Conservation (phyloP, 2,329 filamentous ascomycete species). For the Balansia obtecta region DNA sequence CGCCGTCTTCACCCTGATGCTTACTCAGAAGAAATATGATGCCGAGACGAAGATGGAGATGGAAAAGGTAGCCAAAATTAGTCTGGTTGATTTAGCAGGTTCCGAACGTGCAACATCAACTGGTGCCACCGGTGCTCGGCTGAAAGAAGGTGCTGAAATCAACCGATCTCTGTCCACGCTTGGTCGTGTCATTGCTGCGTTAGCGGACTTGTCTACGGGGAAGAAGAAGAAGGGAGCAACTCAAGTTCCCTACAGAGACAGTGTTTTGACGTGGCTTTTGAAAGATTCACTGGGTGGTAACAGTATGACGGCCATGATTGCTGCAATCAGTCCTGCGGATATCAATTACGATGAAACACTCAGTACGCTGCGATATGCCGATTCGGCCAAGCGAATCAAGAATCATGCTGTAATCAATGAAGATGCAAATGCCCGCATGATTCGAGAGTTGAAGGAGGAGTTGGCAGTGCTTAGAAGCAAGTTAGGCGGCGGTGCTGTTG, state of each 20-base stretch:
- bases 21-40: constrained; percentile 89
- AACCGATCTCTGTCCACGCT: constrained; percentile 93
- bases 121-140: constrained; percentile 81
- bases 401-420: constrained; percentile 99
- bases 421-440: constrained; percentile 97
- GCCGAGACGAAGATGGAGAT: constrained; percentile 90
- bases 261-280: constrained; percentile 86
- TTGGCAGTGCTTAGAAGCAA: constrained; percentile 77
- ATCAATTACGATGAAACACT: constrained; percentile 99
- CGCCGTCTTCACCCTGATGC: constrained; percentile 90
- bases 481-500: constrained; percentile 46
- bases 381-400: constrained; percentile 98
- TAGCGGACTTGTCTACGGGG: constrained; percentile 79
- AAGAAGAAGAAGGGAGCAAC: constrained; percentile 66
- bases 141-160: constrained; percentile 98
- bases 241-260: constrained; percentile 93
- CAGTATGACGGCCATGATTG: constrained; percentile 99
- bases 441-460: constrained; percentile 93
- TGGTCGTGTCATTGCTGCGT: constrained; percentile 89
- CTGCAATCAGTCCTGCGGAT: constrained; percentile 92
- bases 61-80: constrained; percentile 97
- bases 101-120: constrained; percentile 96
- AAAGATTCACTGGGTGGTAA: constrained; percentile 97
- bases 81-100: constrained; percentile 91
- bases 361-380: constrained; percentile 88